Evolutionary conservation across 2,329 filamentous ascomycete species (phyloP).

Genomic region (Fusarium falciforme): DNA sequence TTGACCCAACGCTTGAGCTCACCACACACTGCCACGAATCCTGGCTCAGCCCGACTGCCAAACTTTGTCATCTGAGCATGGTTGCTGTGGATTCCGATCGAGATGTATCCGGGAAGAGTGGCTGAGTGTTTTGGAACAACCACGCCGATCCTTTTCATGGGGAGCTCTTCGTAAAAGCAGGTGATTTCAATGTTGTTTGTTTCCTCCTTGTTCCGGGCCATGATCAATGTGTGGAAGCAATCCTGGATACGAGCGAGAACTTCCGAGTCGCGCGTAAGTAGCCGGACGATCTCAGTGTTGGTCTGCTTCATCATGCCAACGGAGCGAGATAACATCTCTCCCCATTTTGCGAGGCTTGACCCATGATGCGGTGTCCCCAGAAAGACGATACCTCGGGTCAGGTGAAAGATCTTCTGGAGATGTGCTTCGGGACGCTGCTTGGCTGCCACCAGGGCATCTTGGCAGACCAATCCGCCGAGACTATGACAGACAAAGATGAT

Average conservation of each 20-base stretch:
- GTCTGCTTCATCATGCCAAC: slow-evolving; percentile 24
- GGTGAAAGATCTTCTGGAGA: slow-evolving; percentile 13
- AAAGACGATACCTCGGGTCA: slow-evolving; percentile 25
- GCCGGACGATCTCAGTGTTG: slow-evolving; percentile 23
- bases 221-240: slow-evolving; percentile 21
- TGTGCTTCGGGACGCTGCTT: slow-evolving; percentile 18
- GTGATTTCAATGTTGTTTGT: slow-evolving; percentile 8
- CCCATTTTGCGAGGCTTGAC: slow-evolving; percentile 24
- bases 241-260: slow-evolving; percentile 22
- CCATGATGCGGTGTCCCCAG: slow-evolving; percentile 32
- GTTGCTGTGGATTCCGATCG: slow-evolving; percentile 15
- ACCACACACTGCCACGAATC: slow-evolving; percentile 11
- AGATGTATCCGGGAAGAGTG: slow-evolving; percentile 13
- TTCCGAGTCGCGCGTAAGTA: slow-evolving; percentile 22
- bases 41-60: not conserved
- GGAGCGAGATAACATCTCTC: slow-evolving; percentile 14
- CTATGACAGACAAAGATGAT: slow-evolving; percentile 36
- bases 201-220: not conserved
- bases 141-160: not conserved
- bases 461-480: slow-evolving; percentile 29
- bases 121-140: slow-evolving; percentile 31
- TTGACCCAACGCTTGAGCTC: slow-evolving; percentile 25
- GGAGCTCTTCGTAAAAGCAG: slow-evolving; percentile 38
- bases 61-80: slow-evolving; percentile 31
- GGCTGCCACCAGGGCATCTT: slow-evolving; percentile 31